Evolutionary conservation across 352 stramenopile genomes (phyloP), one percentile per base, ranked within the genome.

Genomic region (Phytophthora boehmeriae): DNA sequence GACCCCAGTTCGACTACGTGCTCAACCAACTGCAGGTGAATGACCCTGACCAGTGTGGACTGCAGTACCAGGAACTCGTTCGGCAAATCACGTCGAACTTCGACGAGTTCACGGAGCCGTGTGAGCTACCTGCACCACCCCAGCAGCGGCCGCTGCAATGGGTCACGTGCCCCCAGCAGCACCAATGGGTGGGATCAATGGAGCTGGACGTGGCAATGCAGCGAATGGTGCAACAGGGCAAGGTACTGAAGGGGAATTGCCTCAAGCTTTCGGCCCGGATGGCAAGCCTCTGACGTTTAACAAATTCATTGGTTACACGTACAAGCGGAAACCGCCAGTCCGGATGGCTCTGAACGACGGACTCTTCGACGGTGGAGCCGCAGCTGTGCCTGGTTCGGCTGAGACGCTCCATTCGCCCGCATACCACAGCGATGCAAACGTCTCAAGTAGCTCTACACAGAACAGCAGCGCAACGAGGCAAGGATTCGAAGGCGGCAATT

Each of bases 41-140:
- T 42, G 70, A 92, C 13, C 74, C 85, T 8, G 61, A 79, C n/a
- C 64, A 86, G 35, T 70, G 76, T 35, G 66, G 73, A 8, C 55
- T 62, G 27, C 75, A 80, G 54, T 98, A 98, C 64, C 75, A 92
- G 49, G 78, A 91, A 47, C 76, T 98, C 6, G 86, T 99, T 16
- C 80, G 85, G 16, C 83, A 93, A 66, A 90, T 98, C 42, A 99
- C 96, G 38, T 86, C 92, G 27, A 99, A 99, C 76, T 99, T 99
- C 76, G 96, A 99, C 73, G 96, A 98, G 27, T 99, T 99, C 76
- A 85, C 97, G 36, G 96, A 99, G 63, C 68, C 76, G 0, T 83
- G 73, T 34, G 80, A 89, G 39, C 64, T 89, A 25, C 68, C 68
- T 4, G 45, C 54, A 11, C 70, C 69, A 1, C 69, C 11, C 54